Conservation (phyloP, 1,284 basidiomycete genomes). For the Phylloporus sp. region DNA sequence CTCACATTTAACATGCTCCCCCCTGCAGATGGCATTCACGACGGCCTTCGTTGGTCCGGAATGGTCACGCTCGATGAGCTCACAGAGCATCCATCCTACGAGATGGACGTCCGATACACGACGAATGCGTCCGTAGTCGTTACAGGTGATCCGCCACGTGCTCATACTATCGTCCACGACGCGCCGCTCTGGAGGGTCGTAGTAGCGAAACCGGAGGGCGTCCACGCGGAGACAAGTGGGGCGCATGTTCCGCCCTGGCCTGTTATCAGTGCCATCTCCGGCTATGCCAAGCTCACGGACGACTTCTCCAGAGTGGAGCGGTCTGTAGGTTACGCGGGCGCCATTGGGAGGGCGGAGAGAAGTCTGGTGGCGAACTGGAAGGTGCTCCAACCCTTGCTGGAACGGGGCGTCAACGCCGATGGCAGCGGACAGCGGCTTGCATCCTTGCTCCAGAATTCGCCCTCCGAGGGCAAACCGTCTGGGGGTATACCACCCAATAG, state of each 20-base stretch:
- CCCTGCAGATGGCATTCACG: neutral
- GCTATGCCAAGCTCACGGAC: neutral
- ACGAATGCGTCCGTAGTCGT: slow-evolving; percentile 2
- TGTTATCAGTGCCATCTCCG: neutral
- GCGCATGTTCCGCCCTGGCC: neutral
- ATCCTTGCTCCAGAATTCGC: neutral
- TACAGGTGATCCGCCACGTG: neutral
- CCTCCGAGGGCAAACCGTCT: neutral
- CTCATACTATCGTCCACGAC: neutral
- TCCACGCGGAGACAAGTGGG: neutral
- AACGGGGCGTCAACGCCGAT: neutral
- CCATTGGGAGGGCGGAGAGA: slow-evolving; percentile 2
- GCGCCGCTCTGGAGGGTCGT: slow-evolving; percentile 12
- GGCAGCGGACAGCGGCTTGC: neutral
- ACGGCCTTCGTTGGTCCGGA: slow-evolving; percentile 10
- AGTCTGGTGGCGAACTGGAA: neutral
- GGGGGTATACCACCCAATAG: neutral
- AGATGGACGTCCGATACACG: slow-evolving; percentile 6
- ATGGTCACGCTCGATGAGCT: slow-evolving; percentile 6
- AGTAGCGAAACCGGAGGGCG: neutral
- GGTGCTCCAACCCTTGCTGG: slow-evolving; percentile 3
- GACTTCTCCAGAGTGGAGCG: slow-evolving; percentile 13
- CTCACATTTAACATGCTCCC: slow-evolving; percentile 12
- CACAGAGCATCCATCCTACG: slow-evolving; percentile 16
- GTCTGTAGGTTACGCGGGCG: neutral